Base-by-base conservation (phyloP, 2,329 filamentous ascomycete genomes). In the Aspergillus intermedius region DNA sequence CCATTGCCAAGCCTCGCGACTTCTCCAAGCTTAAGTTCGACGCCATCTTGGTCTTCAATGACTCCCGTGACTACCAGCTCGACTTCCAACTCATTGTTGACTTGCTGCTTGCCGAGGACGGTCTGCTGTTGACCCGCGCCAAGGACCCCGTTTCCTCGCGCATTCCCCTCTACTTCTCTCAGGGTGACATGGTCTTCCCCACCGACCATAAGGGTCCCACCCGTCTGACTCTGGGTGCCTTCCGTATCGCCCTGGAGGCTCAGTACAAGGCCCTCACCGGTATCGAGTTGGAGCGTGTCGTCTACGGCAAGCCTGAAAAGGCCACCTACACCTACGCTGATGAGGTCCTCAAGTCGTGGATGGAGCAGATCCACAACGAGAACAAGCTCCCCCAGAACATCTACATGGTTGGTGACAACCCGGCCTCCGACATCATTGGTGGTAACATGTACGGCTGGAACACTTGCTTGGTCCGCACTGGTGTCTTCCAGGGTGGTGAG, bases 401-500 rank as follows among this genome's bases (percentile, higher is more conserved):
- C 66, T 88, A 88, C 77, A 88, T 88, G 84, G 74, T 88, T 48
- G 84, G 84, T 55, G 84, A 88, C 69, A 88, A 87, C 73, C 84
- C 84, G 5, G 81, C 82, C 22, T 86, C 82, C 22, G 84, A 88
- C 64, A 87, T 88, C 60, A 77, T 86, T 54, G 86, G 86, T 53
- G 86, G 85, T 53, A 89, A 89, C 77, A 86, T 84, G 78, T 88
- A 89, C 68, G 84, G 84, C 51, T 89, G 86, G 86, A 89, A 89
- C 72, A 88, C 86, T 3, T 88, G 86, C 63, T 71, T 89, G 47
- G 86, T 89, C 49, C 81, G 85, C 62, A 89, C 86, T 0, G 86
- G 86, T 71, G 85, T 89, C 43, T 88, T 86, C 78, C 83, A 87
- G 72, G 86, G 86, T 44, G 84, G 80, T 15, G 84, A 82, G 50